Conservation (phyloP, 148 eudicot species). For the Fagopyrum esculentum region DNA sequence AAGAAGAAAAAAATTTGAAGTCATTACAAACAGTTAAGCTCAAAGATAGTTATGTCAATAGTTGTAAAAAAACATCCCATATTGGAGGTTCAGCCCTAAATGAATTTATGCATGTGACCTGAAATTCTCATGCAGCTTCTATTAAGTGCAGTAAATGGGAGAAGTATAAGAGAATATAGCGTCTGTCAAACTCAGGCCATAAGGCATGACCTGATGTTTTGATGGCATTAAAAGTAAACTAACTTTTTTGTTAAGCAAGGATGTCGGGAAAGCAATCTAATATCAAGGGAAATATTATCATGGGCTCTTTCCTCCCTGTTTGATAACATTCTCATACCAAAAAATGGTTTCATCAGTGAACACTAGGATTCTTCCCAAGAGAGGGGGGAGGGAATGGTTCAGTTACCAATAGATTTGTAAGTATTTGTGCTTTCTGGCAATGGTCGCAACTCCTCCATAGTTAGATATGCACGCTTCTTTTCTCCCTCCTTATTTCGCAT, state of each 20-base stretch:
- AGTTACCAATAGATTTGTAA: slow-evolving; percentile 83
- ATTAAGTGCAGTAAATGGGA: neutral
- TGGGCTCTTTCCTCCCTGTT: neutral
- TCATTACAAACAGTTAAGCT: neutral
- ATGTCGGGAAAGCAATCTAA: neutral
- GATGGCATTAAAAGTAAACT: neutral
- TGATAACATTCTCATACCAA: neutral
- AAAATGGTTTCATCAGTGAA: neutral
- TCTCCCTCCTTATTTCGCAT: slow-evolving; percentile 79
- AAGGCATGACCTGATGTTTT: neutral
- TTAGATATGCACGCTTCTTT: slow-evolving; percentile 89
- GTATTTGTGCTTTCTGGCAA: slow-evolving; percentile 88
- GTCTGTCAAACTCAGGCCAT: neutral
- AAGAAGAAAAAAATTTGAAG: neutral
- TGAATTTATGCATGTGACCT: neutral
- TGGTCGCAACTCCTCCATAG: slow-evolving; percentile 82
- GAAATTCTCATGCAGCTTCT: too few relatives aligned
- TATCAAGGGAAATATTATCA: neutral
- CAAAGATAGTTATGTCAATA: neutral
- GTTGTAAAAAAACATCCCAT: neutral
- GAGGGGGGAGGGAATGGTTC: neutral
- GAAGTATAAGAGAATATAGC: neutral
- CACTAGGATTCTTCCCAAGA: neutral
- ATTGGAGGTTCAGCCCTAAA: neutral
- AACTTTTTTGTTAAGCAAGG: neutral